Conservation (phyloP, 2,329 filamentous ascomycete species). For the Ustulina deusta region DNA sequence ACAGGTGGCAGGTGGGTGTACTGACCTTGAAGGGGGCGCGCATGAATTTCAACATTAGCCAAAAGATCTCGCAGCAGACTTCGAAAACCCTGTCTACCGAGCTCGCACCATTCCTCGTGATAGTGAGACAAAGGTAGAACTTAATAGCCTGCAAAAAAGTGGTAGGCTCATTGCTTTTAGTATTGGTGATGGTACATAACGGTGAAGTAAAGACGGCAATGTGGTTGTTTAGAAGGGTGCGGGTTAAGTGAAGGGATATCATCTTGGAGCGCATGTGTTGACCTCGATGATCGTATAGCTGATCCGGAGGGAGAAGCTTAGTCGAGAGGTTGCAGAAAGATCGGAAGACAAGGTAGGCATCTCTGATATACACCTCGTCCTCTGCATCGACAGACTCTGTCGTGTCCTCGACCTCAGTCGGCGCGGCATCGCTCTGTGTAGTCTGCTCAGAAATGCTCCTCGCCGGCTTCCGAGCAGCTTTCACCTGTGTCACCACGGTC, state of each 20-base stretch:
- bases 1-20: slow-evolving; percentile 23
- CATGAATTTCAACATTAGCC: slow-evolving; percentile 95
- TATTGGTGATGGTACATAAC: slow-evolving; percentile 90
- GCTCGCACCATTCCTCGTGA: slow-evolving; percentile 95
- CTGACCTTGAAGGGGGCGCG: slow-evolving; percentile 89
- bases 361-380: slow-evolving; percentile 96
- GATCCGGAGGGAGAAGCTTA: slow-evolving; percentile 88
- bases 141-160: slow-evolving; percentile 95
- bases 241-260: slow-evolving; percentile 93
- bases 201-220: slow-evolving; percentile 91
- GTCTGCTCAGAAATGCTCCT: slow-evolving; percentile 67
- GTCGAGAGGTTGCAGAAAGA: slow-evolving; percentile 98
- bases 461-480: slow-evolving; percentile 58
- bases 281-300: slow-evolving; percentile 90
- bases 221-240: slow-evolving; percentile 95
- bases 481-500: slow-evolving; percentile 74
- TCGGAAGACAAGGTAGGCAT: slow-evolving; percentile 96
- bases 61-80: slow-evolving; percentile 96
- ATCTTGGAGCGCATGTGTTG: slow-evolving; percentile 98
- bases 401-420: slow-evolving; percentile 65
- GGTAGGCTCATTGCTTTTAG: slow-evolving; percentile 87
- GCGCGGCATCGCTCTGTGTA: slow-evolving; percentile 62
- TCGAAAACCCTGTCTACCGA: slow-evolving; percentile 93
- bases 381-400: slow-evolving; percentile 75
- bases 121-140: slow-evolving; percentile 93